Evolutionary conservation across 176 grass and related monocot species (phyloP), one percentile per base, ranked within the genome.

Genomic region (Lolium perenne): DNA sequence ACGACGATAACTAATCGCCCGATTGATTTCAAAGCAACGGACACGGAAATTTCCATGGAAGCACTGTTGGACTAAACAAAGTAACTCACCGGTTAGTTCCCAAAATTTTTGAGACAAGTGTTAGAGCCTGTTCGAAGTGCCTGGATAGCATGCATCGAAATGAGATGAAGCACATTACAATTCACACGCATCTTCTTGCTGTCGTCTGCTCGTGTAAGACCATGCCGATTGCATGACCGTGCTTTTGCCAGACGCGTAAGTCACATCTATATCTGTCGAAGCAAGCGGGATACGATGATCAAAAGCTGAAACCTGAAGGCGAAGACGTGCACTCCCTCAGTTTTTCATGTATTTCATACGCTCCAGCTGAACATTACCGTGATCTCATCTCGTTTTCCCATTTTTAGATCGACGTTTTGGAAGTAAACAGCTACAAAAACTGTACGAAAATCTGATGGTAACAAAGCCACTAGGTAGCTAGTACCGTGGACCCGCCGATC

Each of bases 171-270:
- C 79, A 51, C 6, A 8, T 21, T 23, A 8, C 8, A 68, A 22
- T 89, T 32, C 49, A 60, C 62, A 71, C 87, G 79, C 21, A 84
- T 79, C 57, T 22, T 70, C 8, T 0, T 64, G 23, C 38, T 67
- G 13, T 43, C 67, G 58, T 58, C 35, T 7, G 0, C n/a, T 18
- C 35, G 58, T 53, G 58, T 18, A 80, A 35, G 75, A 16, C 14
- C 89, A 85, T 35, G 70, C 69, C 53, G 71, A 70, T 91, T 17
- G 82, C 77, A 56, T 91, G 81, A 13, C 67, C 14, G 49, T 38
- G 89, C 60, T 45, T 78, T 88, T 71, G 81, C 82, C 43, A 16
- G 73, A 55, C 21, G 68, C 15, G 26, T 62, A 85, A 79, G 70
- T 16, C 41, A 91, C 70, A 15, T 83, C 77, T 8, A 4, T 45